A percentile compares a stretch with the other conserved stretches of the same genome.
phyloP scores from a whole-genome alignment of 768 basidiomycete genomes.

The Trametes meyenii region DNA sequence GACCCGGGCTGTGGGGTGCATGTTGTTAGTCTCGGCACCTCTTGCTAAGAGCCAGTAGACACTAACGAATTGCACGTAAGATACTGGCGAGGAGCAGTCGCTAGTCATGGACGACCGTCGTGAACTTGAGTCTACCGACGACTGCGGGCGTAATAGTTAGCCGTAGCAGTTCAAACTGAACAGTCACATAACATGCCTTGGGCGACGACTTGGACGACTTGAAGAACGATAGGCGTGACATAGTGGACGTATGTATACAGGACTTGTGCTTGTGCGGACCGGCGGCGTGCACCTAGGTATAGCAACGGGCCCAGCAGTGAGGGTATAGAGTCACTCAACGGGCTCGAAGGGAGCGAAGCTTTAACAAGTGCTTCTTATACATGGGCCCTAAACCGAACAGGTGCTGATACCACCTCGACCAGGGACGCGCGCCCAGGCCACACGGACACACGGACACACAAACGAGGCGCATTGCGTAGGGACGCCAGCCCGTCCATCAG shows the following conservation, averaged over 20 bases:
- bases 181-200: background rate
- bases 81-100: constrained; percentile 13
- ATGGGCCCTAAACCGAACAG: background rate
- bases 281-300: background rate
- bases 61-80: constrained; percentile 15
- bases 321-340: constrained; percentile 8
- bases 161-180: background rate
- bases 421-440: background rate
- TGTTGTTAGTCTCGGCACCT: background rate
- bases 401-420: background rate
- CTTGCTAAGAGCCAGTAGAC: background rate
- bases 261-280: background rate
- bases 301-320: background rate
- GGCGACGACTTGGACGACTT: constrained; percentile 13
- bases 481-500: constrained; percentile 3
- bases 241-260: background rate
- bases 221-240: constrained; percentile 17
- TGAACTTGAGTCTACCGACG: constrained; percentile 6
- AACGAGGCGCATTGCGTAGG: constrained; percentile 4
- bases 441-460: background rate
- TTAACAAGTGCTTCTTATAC: constrained; percentile 2
- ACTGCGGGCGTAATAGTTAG: background rate
- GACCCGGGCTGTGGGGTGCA: constrained; percentile 3
- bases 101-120: constrained; percentile 14
- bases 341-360: background rate